Evolutionary conservation across 2,329 filamentous ascomycete genomes (phyloP).

Genomic region (Claviceps sp.): DNA sequence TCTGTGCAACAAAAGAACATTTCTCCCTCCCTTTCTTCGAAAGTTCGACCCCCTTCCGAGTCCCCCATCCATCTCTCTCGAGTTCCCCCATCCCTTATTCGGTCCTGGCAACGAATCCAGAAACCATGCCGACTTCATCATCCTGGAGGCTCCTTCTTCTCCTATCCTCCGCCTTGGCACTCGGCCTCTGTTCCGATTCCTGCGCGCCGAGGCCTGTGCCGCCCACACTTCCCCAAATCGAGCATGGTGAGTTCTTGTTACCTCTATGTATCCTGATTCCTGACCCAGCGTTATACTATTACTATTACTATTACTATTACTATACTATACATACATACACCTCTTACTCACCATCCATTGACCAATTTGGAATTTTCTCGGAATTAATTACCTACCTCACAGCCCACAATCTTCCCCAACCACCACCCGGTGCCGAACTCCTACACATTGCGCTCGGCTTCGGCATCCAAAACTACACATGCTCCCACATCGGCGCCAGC

Average conservation of each 20-base stretch:
- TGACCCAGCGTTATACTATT: too few relatives aligned
- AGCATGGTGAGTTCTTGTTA: conserved; percentile 3
- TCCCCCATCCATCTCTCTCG: too few relatives aligned
- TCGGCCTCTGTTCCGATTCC: conserved; percentile 14
- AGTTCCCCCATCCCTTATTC: too few relatives aligned
- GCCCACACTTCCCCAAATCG: background rate
- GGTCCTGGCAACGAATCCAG: background rate
- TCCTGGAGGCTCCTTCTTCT: conserved; percentile 16
- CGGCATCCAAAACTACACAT: conserved; percentile 59
- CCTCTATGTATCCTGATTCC: too few relatives aligned
- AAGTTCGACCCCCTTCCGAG: too few relatives aligned
- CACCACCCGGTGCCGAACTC: conserved; percentile 25
- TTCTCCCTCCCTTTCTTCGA: too few relatives aligned
- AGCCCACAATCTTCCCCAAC: conserved; percentile 30
- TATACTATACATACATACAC: too few relatives aligned
- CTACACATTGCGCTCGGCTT: conserved; percentile 47
- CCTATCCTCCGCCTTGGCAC: conserved; percentile 19
- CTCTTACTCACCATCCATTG: too few relatives aligned
- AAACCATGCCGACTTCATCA: conserved; percentile 20
- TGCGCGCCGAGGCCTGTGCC: conserved; percentile 9
- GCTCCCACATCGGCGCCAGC: conserved; percentile 23
- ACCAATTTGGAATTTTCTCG: too few relatives aligned
- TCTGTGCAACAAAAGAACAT: too few relatives aligned
- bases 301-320: too few relatives aligned
- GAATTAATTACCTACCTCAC: too few relatives aligned